These are phyloP conservation scores for Naganishia antarctica DNA, from an alignment of 768 basidiomycete species.

Conservation along the genomic window DNA sequence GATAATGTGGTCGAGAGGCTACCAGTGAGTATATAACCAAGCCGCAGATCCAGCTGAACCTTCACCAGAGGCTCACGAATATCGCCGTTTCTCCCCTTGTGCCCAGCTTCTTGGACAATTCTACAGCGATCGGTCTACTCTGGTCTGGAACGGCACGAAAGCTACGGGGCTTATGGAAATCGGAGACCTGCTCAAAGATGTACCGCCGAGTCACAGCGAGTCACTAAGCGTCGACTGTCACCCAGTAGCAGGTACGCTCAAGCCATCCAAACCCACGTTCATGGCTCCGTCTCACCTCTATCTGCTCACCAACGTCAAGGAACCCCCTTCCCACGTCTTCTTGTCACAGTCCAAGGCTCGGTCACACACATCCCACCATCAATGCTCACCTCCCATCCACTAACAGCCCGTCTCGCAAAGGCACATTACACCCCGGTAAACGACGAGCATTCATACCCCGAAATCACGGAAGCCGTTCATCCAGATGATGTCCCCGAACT, in stretches of 20 bases:
- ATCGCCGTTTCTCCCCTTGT: too few species aligned
- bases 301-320: neutral
- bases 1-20: slow-evolving; percentile 26
- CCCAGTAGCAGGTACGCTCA: slow-evolving; percentile 23
- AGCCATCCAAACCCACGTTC: neutral
- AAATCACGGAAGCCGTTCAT: neutral
- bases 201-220: slow-evolving; percentile 23
- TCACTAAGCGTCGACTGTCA: slow-evolving; percentile 23
- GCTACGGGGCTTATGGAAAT: slow-evolving; percentile 12
- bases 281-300: neutral
- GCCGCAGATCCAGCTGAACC: neutral
- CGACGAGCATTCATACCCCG: slow-evolving; percentile 8
- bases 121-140: slow-evolving; percentile 17
- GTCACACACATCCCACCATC: slow-evolving; percentile 18
- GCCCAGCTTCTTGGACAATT: slow-evolving; percentile 24
- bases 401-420: slow-evolving; percentile 1
- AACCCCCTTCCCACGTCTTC: slow-evolving; percentile 22
- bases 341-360: slow-evolving; percentile 23
- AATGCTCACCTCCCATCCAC: slow-evolving; percentile 18
- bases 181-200: slow-evolving; percentile 16
- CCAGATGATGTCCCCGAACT: slow-evolving; percentile 1
- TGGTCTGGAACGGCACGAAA: slow-evolving; percentile 25
- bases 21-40: neutral
- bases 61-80: too few species aligned
- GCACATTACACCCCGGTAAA: slow-evolving; percentile 18